Conservation (phyloP, 2,329 filamentous ascomycete species). For the Aureobasidium zeae region DNA sequence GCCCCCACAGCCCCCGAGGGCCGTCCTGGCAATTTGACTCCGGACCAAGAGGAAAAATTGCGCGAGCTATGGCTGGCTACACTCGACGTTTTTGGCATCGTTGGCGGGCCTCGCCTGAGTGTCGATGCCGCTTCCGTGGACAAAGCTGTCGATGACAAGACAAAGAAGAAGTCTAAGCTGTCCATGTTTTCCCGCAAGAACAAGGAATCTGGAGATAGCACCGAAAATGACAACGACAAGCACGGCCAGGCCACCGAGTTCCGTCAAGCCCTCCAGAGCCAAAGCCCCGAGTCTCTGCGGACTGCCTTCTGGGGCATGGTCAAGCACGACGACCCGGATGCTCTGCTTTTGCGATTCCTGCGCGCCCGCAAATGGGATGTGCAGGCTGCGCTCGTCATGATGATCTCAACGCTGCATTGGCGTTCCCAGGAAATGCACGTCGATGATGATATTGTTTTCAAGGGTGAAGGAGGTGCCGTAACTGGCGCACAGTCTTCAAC, state of each 20-base stretch:
- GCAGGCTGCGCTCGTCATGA: slow-evolving; percentile 85
- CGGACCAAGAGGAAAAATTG: slow-evolving; percentile 79
- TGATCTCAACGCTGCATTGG: slow-evolving; percentile 92
- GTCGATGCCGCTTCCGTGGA: slow-evolving; percentile 22
- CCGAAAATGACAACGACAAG: slow-evolving; percentile 62
- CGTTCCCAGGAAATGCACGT: slow-evolving; percentile 73
- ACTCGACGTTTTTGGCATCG: slow-evolving; percentile 64
- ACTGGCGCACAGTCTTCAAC: slow-evolving; percentile 51
- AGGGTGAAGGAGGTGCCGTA: slow-evolving; percentile 62
- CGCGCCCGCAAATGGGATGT: slow-evolving; percentile 94
- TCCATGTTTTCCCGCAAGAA: slow-evolving; percentile 56
- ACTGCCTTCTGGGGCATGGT: slow-evolving; percentile 85
- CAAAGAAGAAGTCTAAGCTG: slow-evolving; percentile 60
- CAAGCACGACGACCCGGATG: slow-evolving; percentile 91
- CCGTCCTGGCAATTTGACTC: slow-evolving; percentile 76
- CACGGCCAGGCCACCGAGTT: slow-evolving; percentile 85
- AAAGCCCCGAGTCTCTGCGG: slow-evolving; percentile 69
- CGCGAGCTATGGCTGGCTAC: slow-evolving; percentile 75
- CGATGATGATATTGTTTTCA: slow-evolving; percentile 75
- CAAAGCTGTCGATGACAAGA: slow-evolving; percentile 17
- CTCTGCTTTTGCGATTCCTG: slow-evolving; percentile 69
- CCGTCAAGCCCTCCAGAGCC: slow-evolving; percentile 66
- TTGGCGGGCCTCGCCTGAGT: slow-evolving; percentile 14
- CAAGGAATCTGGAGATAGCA: slow-evolving; percentile 30
- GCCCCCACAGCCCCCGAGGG: slow-evolving; percentile 49